Conservation (phyloP, 495 filamentous ascomycete genomes). For the Aspergillus saccharolyticus region DNA sequence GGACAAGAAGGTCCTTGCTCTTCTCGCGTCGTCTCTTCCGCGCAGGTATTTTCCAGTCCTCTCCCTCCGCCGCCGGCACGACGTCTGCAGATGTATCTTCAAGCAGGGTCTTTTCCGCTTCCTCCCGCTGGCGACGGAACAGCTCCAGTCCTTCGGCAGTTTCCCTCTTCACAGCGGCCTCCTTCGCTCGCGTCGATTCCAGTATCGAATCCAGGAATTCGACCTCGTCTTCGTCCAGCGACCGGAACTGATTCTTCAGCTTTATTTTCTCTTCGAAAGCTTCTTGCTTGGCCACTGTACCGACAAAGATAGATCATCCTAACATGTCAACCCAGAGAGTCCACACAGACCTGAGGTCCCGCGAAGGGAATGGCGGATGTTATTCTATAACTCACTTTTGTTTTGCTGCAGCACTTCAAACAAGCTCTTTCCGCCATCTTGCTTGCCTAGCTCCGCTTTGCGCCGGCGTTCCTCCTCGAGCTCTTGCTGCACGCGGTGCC, state of each 20-base stretch:
- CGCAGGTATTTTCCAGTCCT: constrained; percentile 50
- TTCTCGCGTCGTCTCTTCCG: constrained; percentile 58
- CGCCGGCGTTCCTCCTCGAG: constrained; percentile 62
- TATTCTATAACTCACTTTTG: constrained; percentile 62
- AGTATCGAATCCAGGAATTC: constrained; percentile 82
- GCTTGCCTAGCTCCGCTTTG: constrained; percentile 53
- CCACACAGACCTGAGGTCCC: neutral
- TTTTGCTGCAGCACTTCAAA: constrained; percentile 89
- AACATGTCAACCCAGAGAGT: constrained; percentile 47
- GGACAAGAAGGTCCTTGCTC: constrained; percentile 48
- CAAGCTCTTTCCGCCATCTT: constrained; percentile 64
- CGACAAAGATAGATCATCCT: constrained; percentile 34
- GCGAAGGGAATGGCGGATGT: neutral
- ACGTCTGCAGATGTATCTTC: constrained; percentile 34
- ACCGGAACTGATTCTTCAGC: constrained; percentile 89
- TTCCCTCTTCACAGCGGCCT: constrained; percentile 68
- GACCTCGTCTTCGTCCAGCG: constrained; percentile 89
- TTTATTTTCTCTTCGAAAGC: constrained; percentile 87
- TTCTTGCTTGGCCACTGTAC: constrained; percentile 84
- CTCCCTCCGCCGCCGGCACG: constrained; percentile 34
- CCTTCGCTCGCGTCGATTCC: constrained; percentile 63
- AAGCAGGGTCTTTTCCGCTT: constrained; percentile 51
- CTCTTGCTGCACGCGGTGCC: constrained; percentile 71
- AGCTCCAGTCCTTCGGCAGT: constrained; percentile 64
- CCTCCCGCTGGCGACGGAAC: constrained; percentile 66